Evolutionary conservation across 2,329 filamentous ascomycete species (phyloP).

Genomic region (Cryphonectria japonica): DNA sequence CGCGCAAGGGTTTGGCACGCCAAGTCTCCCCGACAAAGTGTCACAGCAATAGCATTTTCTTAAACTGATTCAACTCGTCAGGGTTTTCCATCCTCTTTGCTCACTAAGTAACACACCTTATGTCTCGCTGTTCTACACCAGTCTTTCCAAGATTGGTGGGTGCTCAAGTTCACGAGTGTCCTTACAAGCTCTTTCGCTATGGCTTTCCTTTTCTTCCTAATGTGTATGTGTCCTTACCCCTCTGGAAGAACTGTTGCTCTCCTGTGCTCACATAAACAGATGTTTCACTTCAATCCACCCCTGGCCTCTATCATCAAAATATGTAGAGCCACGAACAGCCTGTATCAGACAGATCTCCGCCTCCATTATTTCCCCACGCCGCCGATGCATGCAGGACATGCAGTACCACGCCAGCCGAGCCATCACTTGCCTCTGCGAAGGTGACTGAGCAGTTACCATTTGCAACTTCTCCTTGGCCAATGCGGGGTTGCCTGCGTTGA

Average conservation of each 20-base stretch:
- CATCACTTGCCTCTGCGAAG: conserved; percentile 20
- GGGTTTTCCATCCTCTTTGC: no score
- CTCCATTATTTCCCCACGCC: conserved; percentile 2
- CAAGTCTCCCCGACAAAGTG: no score
- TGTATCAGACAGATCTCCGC: conserved; percentile 20
- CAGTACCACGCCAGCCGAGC: conserved; percentile 26
- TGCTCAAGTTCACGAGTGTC: neutral
- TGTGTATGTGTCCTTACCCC: no score
- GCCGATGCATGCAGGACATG: conserved; percentile 22
- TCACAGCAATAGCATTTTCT: no score
- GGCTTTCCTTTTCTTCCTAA: no score
- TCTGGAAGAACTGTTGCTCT: neutral
- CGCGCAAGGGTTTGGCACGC: no score
- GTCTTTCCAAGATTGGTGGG: no score
- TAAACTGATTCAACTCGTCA: no score
- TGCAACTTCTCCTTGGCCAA: conserved; percentile 12
- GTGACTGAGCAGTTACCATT: conserved; percentile 8
- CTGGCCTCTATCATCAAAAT: conserved; percentile 20
- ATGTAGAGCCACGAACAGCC: conserved; percentile 21
- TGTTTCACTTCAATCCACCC: conserved; percentile 24
- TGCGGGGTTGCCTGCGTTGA: conserved; percentile 11
- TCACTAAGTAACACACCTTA: neutral
- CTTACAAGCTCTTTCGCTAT: neutral
- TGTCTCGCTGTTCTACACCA: no score
- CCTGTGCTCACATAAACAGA: conserved; percentile 14